These are phyloP conservation scores for Fusarium austroafricanum DNA, from an alignment of 2,329 filamentous ascomycete species.

Conservation along the genomic window DNA sequence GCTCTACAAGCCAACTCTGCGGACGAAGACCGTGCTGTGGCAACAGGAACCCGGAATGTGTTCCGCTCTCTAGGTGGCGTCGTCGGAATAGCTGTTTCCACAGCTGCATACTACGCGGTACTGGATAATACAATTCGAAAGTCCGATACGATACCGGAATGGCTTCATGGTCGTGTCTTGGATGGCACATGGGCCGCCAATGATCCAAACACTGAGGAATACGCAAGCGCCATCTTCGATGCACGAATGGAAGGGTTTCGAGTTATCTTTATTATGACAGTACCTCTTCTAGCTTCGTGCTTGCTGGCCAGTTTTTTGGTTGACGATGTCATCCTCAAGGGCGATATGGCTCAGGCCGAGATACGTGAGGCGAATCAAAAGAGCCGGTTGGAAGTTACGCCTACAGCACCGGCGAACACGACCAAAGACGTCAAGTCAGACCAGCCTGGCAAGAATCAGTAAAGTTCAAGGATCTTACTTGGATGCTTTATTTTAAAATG, in stretches of 20 bases:
- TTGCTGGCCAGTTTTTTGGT: neutral
- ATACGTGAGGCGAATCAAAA: neutral
- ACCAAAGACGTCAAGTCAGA: too few species aligned
- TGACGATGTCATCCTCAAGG: neutral
- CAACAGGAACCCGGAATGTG: conserved; percentile 6
- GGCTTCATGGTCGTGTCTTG: neutral
- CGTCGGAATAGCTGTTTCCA: neutral
- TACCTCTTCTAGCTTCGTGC: neutral
- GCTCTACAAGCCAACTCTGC: neutral
- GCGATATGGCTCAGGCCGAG: rapidly evolving
- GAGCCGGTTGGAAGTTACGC: too few species aligned
- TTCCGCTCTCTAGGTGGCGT: neutral
- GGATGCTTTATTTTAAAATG: too few species aligned
- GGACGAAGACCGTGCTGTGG: neutral
- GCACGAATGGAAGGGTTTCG: conserved; percentile 1
- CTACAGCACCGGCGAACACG: rapidly evolving
- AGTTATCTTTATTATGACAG: neutral
- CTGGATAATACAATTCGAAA: rapidly evolving
- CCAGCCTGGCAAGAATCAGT: too few species aligned
- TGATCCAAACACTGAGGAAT: neutral
- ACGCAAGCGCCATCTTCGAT: neutral
- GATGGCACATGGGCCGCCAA: neutral
- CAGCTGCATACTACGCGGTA: neutral
- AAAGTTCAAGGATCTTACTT: too few species aligned
- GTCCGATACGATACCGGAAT: rapidly evolving